phyloP scores from a whole-genome alignment of 2,329 filamentous ascomycete species.

The Exophiala bonariae region DNA sequence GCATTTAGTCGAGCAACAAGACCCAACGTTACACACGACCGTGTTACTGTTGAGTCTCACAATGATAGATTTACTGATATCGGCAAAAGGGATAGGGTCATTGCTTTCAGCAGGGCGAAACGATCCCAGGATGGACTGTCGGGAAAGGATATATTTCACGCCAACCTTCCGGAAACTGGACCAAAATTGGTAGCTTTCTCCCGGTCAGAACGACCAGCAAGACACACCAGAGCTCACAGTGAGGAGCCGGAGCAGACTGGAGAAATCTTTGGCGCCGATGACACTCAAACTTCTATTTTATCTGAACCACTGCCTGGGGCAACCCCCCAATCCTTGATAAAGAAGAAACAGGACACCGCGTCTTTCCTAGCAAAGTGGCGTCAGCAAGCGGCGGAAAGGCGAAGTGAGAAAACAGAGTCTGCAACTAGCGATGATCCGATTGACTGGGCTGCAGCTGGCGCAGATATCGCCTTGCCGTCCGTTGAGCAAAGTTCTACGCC shows the following conservation, averaged over 20 bases:
- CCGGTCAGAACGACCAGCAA: slow-evolving; percentile 13
- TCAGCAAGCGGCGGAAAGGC: slow-evolving; percentile 15
- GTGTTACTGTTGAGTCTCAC: slow-evolving; percentile 9
- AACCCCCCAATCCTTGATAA: not conserved
- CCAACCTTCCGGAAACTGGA: not conserved
- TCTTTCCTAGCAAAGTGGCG: slow-evolving; percentile 21
- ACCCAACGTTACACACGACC: not conserved
- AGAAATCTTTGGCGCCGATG: not conserved
- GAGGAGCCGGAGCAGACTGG: slow-evolving; percentile 4
- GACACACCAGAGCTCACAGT: slow-evolving; percentile 3
- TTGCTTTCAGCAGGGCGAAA: slow-evolving; percentile 16
- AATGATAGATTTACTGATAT: slow-evolving; percentile 15
- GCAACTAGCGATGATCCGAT: slow-evolving; percentile 11
- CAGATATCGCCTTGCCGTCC: slow-evolving; percentile 24
- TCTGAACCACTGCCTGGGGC: slow-evolving; percentile 16
- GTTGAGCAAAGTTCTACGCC: slow-evolving; percentile 23
- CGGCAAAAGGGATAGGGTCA: slow-evolving; percentile 7
- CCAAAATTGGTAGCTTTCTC: slow-evolving; percentile 17
- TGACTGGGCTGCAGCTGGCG: slow-evolving; percentile 26
- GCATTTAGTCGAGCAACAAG: slow-evolving; percentile 15
- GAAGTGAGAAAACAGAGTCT: slow-evolving; percentile 5
- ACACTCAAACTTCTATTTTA: slow-evolving; percentile 7
- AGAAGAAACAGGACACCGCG: not conserved
- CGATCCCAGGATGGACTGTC: slow-evolving; percentile 2
- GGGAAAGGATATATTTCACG: not conserved